These are phyloP conservation scores for Ophiobolus disseminans DNA, from an alignment of 2,329 filamentous ascomycete species.

Conservation along the genomic window DNA sequence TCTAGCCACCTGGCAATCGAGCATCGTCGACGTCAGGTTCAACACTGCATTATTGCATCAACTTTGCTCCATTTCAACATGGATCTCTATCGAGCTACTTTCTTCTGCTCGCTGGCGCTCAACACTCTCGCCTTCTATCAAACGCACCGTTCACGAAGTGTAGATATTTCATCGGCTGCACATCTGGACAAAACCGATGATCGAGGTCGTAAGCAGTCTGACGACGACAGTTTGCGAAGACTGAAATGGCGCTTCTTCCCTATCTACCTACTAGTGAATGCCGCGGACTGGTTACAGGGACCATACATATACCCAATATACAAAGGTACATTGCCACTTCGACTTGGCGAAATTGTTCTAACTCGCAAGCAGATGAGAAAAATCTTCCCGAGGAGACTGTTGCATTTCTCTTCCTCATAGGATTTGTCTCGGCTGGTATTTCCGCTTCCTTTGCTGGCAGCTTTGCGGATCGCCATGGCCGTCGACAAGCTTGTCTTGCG, in stretches of 20 bases:
- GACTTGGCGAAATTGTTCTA: background rate
- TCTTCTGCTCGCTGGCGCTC: conserved; percentile 34
- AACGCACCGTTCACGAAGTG: conserved; percentile 30
- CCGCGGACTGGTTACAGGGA: conserved; percentile 58
- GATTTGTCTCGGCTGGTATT: conserved; percentile 59
- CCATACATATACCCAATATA: conserved; percentile 62
- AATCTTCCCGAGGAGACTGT: conserved; percentile 54
- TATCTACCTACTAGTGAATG: conserved; percentile 54
- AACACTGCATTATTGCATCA: background rate
- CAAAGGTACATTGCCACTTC: conserved; percentile 43
- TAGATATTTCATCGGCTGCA: conserved; percentile 8
- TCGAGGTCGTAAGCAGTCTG: conserved; percentile 30
- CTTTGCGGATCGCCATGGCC: conserved; percentile 59
- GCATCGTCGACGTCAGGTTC: no score
- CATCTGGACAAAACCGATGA: conserved; percentile 31
- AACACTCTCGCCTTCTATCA: conserved; percentile 37
- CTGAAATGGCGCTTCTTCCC: conserved; percentile 54
- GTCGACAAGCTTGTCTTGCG: conserved; percentile 60
- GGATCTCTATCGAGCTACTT: conserved; percentile 42
- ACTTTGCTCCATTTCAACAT: conserved; percentile 19
- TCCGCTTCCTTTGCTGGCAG: conserved; percentile 59
- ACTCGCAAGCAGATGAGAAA: conserved; percentile 50
- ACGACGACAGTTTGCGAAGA: conserved; percentile 39
- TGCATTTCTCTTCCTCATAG: conserved; percentile 47
- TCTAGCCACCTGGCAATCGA: no score